phyloP scores from a whole-genome alignment of 768 basidiomycete species.

The Lactarius quietus region DNA sequence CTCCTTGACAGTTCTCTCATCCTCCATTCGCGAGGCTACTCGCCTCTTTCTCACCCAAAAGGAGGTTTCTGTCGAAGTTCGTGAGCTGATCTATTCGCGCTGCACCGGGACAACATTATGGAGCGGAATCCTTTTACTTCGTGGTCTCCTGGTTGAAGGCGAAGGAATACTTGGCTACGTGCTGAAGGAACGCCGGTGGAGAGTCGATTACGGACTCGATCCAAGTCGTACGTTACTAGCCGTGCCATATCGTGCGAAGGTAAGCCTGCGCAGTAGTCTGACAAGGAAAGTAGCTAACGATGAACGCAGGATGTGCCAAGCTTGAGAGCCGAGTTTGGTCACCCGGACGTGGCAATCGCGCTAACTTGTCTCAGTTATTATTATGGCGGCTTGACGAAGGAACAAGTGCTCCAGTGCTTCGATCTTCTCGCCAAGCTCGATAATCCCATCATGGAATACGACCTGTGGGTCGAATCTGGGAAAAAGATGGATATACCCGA shows the following conservation, averaged over 20 bases:
- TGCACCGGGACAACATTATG: constrained; percentile 28
- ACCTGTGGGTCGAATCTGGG: constrained; percentile 35
- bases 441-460: constrained; percentile 42
- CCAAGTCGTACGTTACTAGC: constrained; percentile 42
- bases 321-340: constrained; percentile 47
- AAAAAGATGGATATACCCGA: constrained; percentile 29
- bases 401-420: constrained; percentile 40
- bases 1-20: not conserved
- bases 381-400: constrained; percentile 41
- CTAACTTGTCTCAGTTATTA: constrained; percentile 50
- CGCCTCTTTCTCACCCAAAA: constrained; percentile 2
- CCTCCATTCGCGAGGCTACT: not conserved
- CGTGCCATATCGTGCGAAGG: constrained; percentile 49
- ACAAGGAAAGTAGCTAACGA: not conserved
- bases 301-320: constrained; percentile 41
- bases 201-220: constrained; percentile 51
- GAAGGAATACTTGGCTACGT: constrained; percentile 39
- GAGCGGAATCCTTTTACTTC: constrained; percentile 40
- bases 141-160: constrained; percentile 40
- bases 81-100: not conserved
- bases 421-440: constrained; percentile 39
- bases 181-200: constrained; percentile 42
- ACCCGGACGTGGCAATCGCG: constrained; percentile 46
- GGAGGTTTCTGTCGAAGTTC: not conserved
- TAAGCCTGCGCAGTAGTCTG: not conserved